Base-by-base conservation (phyloP, 2,329 filamentous ascomycete genomes). In the Monilinia fructicola region DNA sequence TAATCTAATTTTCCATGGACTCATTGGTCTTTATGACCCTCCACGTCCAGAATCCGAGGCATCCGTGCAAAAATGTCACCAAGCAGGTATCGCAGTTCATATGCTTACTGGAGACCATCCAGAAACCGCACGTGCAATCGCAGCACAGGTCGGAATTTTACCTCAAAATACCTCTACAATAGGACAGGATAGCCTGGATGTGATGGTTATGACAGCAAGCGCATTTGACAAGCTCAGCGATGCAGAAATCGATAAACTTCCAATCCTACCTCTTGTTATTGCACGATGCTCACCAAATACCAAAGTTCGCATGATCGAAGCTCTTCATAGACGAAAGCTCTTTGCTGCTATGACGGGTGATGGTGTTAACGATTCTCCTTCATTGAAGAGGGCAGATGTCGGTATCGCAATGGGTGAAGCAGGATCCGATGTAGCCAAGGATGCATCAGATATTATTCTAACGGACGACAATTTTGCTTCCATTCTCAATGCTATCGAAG, bases 261-360 rank as follows among this genome's bases (percentile, higher is more conserved):
- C 89, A 5, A 86, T 92, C 52, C 80, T 96, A 2, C 92, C 92
- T 2, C 81, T 94, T 0, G 92, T 96, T 11, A 89, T 96, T 68
- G 92, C 92, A 48, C 88, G 92, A 48, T 96, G 92, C 75, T 90
- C 91, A 0, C 92, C 93, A 0, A 87, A 90, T 67, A 96, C 92
- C 50, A 96, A 96, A 79, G 92, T 92, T 5, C 88, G 91, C 67
- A 96, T 96, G 92, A 93, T 96, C 62, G 91, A 93, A 72, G 92
- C 92, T 7, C 84, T 71, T 67, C 89, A 91, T 73, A 80, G 83
- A 9, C 64, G 70, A 11, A 81, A 84, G 3, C 78, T 84, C 44
- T 82, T 84, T 50, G 84, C 85, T 14, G 84, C 80, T 5, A 84
- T 82, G 80, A 81, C 79, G 1, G 80, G 81, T 10, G 79, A 80